Percentiles rank a stretch among this genome's conserved stretches.
These are phyloP conservation scores for Rubia yunnanensis DNA, from an alignment of 257 asterid genomes.

Conservation along the genomic window DNA sequence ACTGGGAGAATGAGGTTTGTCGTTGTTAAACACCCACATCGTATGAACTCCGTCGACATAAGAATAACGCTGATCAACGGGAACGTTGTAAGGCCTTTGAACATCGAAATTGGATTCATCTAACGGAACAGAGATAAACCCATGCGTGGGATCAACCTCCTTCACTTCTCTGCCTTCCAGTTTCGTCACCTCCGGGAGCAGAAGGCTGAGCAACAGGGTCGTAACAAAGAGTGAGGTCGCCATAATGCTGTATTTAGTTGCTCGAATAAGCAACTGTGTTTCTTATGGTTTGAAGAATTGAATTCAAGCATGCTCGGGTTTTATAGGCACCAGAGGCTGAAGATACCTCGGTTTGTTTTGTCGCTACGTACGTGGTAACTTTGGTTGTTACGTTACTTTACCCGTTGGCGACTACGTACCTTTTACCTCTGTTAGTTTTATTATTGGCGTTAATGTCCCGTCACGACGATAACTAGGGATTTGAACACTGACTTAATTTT, in stretches of 20 bases:
- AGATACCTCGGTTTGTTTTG: background rate
- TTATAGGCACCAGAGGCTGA: too few relatives aligned
- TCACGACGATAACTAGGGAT: too few relatives aligned
- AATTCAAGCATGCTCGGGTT: too few relatives aligned
- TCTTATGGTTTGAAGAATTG: too few relatives aligned
- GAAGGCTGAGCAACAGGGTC: background rate
- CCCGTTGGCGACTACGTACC: background rate
- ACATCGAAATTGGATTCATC: background rate
- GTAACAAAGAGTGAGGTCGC: background rate
- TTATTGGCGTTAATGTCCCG: too few relatives aligned
- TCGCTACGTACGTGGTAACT: background rate
- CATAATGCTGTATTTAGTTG: too few relatives aligned
- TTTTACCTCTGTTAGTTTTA: too few relatives aligned
- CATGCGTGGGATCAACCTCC: background rate
- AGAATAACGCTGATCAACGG: background rate
- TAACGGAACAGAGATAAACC: background rate
- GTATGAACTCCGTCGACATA: conserved; percentile 4
- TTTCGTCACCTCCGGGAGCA: background rate
- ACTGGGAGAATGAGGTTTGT: conserved; percentile 1
- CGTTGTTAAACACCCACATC: conserved; percentile 3
- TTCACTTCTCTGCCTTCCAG: background rate
- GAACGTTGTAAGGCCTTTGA: conserved; percentile 1
- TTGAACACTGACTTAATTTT: too few relatives aligned
- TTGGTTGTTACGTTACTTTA: background rate
- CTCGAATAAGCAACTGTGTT: too few relatives aligned